Evolutionary conservation across 2,329 filamentous ascomycete genomes (phyloP).

Genomic region (Hymenoscyphus occultus): DNA sequence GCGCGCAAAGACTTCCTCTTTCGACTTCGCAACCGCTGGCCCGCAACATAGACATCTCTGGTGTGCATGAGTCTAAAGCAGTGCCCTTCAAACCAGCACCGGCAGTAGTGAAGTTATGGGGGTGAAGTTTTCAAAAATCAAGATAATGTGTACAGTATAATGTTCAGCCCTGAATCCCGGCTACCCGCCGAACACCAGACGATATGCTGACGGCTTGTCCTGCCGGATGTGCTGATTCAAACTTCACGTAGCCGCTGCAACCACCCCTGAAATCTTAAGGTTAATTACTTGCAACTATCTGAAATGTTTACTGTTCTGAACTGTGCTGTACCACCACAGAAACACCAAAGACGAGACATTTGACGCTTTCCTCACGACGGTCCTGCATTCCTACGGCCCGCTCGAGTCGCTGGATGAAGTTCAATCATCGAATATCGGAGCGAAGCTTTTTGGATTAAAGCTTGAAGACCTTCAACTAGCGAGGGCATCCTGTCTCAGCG

Average conservation of each 20-base stretch:
- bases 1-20: conserved; percentile 3
- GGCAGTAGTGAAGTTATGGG: background rate
- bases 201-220: background rate
- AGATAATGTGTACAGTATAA: background rate
- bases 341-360: background rate
- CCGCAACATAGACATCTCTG: background rate
- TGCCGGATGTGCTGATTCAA: background rate
- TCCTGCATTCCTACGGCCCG: conserved; percentile 4
- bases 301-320: too few species aligned
- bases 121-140: background rate
- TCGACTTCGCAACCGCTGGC: background rate
- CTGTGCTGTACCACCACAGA: background rate
- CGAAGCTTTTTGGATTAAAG: background rate
- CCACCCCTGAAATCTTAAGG: conserved; percentile 4
- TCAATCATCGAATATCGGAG: background rate
- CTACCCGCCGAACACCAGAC: background rate
- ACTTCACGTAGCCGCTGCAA: conserved; percentile 1
- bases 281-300: background rate
- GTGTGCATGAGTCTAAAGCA: background rate
- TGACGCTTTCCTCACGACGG: background rate
- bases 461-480: background rate
- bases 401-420: background rate
- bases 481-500: background rate
- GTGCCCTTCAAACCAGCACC: background rate
- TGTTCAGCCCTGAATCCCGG: conserved; percentile 1